These are phyloP conservation scores for Crithidia thermophila DNA, from an alignment of 208 protist genomes.

Conservation along the genomic window DNA sequence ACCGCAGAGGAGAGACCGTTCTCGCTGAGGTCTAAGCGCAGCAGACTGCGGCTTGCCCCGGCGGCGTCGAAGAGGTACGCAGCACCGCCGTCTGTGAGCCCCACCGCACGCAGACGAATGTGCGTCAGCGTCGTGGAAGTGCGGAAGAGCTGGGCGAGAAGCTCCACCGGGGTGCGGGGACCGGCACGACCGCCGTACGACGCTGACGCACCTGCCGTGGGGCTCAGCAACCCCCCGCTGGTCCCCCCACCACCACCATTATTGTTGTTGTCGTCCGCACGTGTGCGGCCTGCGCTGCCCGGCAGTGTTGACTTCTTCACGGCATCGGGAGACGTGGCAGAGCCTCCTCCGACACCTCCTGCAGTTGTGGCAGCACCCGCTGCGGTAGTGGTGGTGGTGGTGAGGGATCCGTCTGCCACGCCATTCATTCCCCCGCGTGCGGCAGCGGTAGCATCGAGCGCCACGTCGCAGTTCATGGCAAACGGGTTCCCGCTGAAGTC, in stretches of 20 bases:
- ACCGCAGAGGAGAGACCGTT: conserved; percentile 67
- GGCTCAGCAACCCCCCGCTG: too few relatives aligned
- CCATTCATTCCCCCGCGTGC: not conserved
- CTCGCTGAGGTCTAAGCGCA: conserved; percentile 67
- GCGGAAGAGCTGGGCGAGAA: conserved; percentile 67
- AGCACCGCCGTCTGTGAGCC: conserved; percentile 50
- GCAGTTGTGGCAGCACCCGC: not conserved
- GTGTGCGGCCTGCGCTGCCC: not conserved
- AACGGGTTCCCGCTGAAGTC: conserved; percentile 79
- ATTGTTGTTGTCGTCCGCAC: not conserved
- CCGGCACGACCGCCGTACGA: conserved; percentile 1
- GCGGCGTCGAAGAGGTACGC: conserved; percentile 60
- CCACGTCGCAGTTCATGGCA: conserved; percentile 7
- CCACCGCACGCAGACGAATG: conserved; percentile 61
- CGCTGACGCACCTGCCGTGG: too few relatives aligned
- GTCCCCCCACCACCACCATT: not conserved
- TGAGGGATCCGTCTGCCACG: not conserved
- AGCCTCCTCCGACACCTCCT: not conserved
- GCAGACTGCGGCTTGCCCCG: conserved; percentile 45
- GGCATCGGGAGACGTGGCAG: not conserved
- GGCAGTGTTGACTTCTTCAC: not conserved
- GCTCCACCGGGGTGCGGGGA: conserved; percentile 54
- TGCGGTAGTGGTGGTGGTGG: not conserved
- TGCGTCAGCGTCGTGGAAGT: conserved; percentile 52
- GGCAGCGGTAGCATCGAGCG: not conserved